Conservation (phyloP, 345 rosid species). For the Barbarea vulgaris region DNA sequence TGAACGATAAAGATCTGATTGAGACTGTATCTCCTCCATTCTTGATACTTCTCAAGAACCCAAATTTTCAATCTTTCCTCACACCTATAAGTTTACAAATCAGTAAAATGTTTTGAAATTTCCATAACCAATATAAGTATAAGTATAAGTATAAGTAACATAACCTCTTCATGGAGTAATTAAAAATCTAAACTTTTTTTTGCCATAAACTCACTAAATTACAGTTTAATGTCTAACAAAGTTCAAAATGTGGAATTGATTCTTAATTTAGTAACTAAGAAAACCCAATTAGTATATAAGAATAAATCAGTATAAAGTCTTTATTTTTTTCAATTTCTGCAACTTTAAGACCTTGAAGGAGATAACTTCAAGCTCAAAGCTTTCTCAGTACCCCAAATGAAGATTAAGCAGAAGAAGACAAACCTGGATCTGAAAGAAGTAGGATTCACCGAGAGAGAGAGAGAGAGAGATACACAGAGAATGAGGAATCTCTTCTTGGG, state of each 20-base stretch:
- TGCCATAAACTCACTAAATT: slow-evolving; percentile 32
- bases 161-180: background rate
- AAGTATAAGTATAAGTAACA: too few species aligned
- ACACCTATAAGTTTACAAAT: slow-evolving; percentile 3
- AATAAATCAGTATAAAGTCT: background rate
- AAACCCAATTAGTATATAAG: background rate
- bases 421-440: slow-evolving; percentile 62
- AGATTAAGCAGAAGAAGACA: slow-evolving; percentile 33
- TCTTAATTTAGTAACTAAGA: slow-evolving; percentile 21
- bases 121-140: background rate
- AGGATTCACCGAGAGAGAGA: slow-evolving; percentile 21
- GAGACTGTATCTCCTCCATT: slow-evolving; percentile 99
- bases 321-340: slow-evolving; percentile 11
- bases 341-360: slow-evolving; percentile 9
- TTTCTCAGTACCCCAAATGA: slow-evolving; percentile 30
- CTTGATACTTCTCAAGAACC: slow-evolving; percentile 25
- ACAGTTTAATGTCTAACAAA: slow-evolving; percentile 7
- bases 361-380: slow-evolving; percentile 24
- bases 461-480: slow-evolving; percentile 21
- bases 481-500: slow-evolving; percentile 13
- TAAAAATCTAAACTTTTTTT: slow-evolving; percentile 7
- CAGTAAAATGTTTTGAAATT: background rate
- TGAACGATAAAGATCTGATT: slow-evolving; percentile 91
- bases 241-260: slow-evolving; percentile 13
- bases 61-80: slow-evolving; percentile 24